Percentiles rank a stretch among this genome's conserved stretches.
Evolutionary conservation across 225 moss, liverwort and hornwort species (phyloP).

Genomic region (Ulota crispa): DNA sequence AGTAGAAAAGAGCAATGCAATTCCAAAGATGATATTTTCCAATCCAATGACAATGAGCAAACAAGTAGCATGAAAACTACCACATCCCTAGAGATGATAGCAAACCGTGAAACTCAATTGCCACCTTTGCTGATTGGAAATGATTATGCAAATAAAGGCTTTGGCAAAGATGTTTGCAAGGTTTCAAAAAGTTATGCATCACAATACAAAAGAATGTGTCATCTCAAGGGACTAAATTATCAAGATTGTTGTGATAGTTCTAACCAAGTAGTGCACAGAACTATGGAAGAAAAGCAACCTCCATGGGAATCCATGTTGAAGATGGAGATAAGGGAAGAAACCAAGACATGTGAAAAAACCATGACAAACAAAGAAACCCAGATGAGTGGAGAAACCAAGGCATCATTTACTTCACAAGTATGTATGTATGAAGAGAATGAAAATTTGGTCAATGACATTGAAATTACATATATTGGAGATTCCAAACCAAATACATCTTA

Average conservation of each 20-base stretch:
- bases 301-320: accelerated
- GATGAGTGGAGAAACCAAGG: background rate
- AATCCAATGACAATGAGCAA: background rate
- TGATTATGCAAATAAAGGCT: background rate
- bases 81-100: background rate
- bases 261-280: background rate
- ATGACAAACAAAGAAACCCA: background rate
- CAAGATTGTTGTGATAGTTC: background rate
- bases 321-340: background rate
- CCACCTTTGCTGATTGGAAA: background rate
- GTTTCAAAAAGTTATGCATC: conserved; percentile 13
- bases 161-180: background rate
- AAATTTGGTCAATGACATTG: background rate
- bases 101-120: background rate
- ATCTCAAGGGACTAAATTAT: background rate
- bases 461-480: background rate
- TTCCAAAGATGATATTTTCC: accelerated
- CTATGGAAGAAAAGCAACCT: background rate
- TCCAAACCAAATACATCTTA: background rate
- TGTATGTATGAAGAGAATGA: background rate
- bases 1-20: accelerated
- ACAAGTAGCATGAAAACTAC: background rate
- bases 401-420: background rate
- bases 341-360: background rate
- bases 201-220: background rate